These are phyloP conservation scores for Pseudogymnoascus verrucosus DNA, from an alignment of 2,329 filamentous ascomycete genomes.

Conservation along the genomic window DNA sequence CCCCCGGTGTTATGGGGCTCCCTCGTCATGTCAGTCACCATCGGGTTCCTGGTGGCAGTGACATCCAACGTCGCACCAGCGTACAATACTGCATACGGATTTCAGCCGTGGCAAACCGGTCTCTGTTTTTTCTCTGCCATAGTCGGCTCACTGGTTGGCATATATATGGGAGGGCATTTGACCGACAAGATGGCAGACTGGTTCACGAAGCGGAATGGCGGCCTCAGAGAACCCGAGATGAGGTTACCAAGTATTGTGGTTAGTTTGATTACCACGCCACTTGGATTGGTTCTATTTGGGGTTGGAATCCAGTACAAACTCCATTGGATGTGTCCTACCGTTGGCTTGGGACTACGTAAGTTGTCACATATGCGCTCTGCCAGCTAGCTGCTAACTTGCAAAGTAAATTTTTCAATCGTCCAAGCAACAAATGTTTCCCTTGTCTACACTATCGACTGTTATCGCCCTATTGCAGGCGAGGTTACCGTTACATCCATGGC, in stretches of 20 bases:
- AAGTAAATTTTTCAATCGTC: slow-evolving; percentile 48
- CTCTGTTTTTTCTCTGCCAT: slow-evolving; percentile 18
- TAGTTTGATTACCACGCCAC: slow-evolving; percentile 42
- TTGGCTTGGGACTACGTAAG: slow-evolving; percentile 46
- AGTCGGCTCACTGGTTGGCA: slow-evolving; percentile 16
- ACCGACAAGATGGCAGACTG: slow-evolving; percentile 22
- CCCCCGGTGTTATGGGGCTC: slow-evolving; percentile 21
- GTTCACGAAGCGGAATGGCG: slow-evolving; percentile 44
- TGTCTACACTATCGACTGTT: slow-evolving; percentile 50
- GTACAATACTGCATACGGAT: slow-evolving; percentile 35
- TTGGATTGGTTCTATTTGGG: slow-evolving; percentile 39
- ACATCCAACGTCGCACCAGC: slow-evolving; percentile 43
- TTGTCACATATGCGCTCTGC: slow-evolving; percentile 27
- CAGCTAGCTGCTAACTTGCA: neutral
- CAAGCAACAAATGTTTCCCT: slow-evolving; percentile 48
- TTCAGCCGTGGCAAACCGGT: slow-evolving; percentile 31
- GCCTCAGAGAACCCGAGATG: slow-evolving; percentile 53
- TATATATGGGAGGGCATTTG: slow-evolving; percentile 15
- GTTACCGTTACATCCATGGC: slow-evolving; percentile 44
- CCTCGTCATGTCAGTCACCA: slow-evolving; percentile 31
- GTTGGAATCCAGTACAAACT: slow-evolving; percentile 38
- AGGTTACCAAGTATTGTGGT: slow-evolving; percentile 45
- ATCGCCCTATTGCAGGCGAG: slow-evolving; percentile 50
- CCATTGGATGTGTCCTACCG: slow-evolving; percentile 48
- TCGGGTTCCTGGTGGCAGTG: slow-evolving; percentile 40